These are phyloP conservation scores for Boeremia exigua DNA, from an alignment of 2,329 filamentous ascomycete species.

Conservation along the genomic window DNA sequence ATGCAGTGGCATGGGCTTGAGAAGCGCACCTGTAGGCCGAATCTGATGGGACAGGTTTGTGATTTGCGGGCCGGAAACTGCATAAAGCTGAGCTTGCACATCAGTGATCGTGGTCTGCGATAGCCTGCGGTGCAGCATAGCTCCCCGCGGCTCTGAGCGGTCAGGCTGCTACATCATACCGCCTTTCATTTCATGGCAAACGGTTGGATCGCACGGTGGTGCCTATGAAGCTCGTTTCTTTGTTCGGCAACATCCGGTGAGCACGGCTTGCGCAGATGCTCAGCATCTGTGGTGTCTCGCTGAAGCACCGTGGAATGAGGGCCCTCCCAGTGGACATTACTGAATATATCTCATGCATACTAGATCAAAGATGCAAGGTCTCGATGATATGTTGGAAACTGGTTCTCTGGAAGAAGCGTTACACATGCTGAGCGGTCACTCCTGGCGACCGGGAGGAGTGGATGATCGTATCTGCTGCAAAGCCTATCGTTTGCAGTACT, in stretches of 20 bases:
- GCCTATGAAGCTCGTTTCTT: slow-evolving; percentile 20
- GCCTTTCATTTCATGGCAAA: slow-evolving; percentile 19
- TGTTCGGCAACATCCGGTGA: slow-evolving; percentile 31
- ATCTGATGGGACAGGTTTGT: slow-evolving; percentile 16
- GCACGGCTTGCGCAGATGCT: slow-evolving; percentile 22
- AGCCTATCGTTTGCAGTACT: background rate
- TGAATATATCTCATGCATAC: background rate
- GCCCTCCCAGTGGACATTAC: background rate
- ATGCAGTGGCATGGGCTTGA: slow-evolving; percentile 26
- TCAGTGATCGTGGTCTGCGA: slow-evolving; percentile 21
- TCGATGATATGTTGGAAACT: background rate
- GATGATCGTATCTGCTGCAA: background rate
- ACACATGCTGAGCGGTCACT: background rate
- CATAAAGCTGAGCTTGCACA: slow-evolving; percentile 11
- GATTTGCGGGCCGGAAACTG: slow-evolving; percentile 23
- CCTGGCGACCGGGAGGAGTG: background rate
- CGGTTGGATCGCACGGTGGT: slow-evolving; percentile 18
- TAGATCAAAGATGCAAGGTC: background rate
- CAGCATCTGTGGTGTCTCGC: no score
- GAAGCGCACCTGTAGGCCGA: slow-evolving; percentile 16
- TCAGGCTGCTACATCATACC: slow-evolving; percentile 38
- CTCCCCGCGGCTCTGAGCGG: slow-evolving; percentile 30
- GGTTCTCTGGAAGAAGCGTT: no score
- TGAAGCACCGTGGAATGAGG: background rate
- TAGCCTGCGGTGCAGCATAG: slow-evolving; percentile 31